These are phyloP conservation scores for Penicillium psychrofluorescens DNA, from an alignment of 495 filamentous ascomycete genomes.

Conservation along the genomic window DNA sequence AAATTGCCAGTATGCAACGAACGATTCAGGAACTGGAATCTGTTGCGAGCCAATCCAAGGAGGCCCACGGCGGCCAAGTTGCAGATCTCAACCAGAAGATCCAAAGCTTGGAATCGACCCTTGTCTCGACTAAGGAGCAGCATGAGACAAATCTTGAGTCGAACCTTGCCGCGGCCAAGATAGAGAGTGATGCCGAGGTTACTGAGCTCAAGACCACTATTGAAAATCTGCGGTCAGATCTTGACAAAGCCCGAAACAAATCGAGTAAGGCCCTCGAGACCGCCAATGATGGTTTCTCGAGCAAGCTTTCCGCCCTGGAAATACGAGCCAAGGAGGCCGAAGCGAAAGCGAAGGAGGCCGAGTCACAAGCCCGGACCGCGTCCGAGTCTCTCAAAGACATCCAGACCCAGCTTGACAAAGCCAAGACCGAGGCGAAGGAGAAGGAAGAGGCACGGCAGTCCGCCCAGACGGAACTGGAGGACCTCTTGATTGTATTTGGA, in stretches of 20 bases:
- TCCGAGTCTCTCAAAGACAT: slow-evolving; percentile 13
- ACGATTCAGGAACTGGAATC: slow-evolving; percentile 49
- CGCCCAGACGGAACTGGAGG: slow-evolving; percentile 68
- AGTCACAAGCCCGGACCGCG: slow-evolving; percentile 28
- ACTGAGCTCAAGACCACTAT: slow-evolving; percentile 51
- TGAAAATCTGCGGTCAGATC: slow-evolving; percentile 46
- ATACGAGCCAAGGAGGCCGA: slow-evolving; percentile 40
- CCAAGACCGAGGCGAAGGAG: slow-evolving; percentile 24
- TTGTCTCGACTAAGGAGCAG: slow-evolving; percentile 45
- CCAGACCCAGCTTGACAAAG: slow-evolving; percentile 18
- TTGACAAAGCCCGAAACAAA: slow-evolving; percentile 49
- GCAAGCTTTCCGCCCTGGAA: slow-evolving; percentile 42
- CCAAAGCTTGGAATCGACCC: slow-evolving; percentile 44
- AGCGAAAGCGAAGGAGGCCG: slow-evolving; percentile 34
- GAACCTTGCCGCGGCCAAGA: slow-evolving; percentile 47
- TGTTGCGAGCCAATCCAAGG: slow-evolving; percentile 43
- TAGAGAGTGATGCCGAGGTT: slow-evolving; percentile 51
- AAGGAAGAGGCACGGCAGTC: slow-evolving; percentile 60
- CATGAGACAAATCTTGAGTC: slow-evolving; percentile 34
- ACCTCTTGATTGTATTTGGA: slow-evolving; percentile 80
- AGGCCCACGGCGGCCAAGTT: slow-evolving; percentile 25
- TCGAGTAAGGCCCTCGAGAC: slow-evolving; percentile 49
- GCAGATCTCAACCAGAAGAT: slow-evolving; percentile 43
- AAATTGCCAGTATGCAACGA: slow-evolving; percentile 49
- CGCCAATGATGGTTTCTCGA: slow-evolving; percentile 45